Evolutionary conservation across 2,329 filamentous ascomycete species (phyloP).

Genomic region (Magnaporthiopsis incrustans): DNA sequence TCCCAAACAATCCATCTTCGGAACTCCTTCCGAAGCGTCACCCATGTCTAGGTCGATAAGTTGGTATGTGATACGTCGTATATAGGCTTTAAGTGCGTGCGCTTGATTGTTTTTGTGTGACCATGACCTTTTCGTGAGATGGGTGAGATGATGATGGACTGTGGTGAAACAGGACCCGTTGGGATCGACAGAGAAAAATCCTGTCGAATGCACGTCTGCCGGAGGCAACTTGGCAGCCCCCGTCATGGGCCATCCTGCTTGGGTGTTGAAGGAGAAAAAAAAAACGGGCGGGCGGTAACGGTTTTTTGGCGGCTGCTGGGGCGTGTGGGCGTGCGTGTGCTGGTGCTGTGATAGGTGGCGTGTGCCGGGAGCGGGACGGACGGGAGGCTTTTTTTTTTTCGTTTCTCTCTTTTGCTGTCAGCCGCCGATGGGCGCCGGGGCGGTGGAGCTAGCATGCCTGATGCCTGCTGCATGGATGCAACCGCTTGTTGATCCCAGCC

Average conservation of each 20-base stretch:
- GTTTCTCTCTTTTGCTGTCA: no score
- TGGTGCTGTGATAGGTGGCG: neutral
- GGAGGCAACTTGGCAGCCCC: neutral
- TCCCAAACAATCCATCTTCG: neutral
- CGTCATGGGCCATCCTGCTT: neutral
- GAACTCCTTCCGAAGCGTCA: neutral
- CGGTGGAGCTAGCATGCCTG: neutral
- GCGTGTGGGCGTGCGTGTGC: no score
- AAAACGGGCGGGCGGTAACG: neutral
- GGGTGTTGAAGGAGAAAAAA: neutral
- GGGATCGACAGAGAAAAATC: neutral
- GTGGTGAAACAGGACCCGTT: neutral
- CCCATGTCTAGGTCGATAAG: neutral
- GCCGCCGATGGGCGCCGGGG: no score
- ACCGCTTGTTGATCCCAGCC: neutral
- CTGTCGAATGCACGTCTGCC: neutral
- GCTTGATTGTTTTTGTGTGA: neutral
- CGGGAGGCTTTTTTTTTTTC: neutral
- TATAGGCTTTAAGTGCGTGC: neutral
- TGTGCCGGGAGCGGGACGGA: neutral
- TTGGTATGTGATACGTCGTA: neutral
- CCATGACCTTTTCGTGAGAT: neutral
- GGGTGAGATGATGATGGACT: no score
- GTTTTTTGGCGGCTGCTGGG: neutral
- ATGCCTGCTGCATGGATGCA: neutral